Base-by-base conservation (phyloP, 1,284 basidiomycete genomes). In the Sparassis latifolia region DNA sequence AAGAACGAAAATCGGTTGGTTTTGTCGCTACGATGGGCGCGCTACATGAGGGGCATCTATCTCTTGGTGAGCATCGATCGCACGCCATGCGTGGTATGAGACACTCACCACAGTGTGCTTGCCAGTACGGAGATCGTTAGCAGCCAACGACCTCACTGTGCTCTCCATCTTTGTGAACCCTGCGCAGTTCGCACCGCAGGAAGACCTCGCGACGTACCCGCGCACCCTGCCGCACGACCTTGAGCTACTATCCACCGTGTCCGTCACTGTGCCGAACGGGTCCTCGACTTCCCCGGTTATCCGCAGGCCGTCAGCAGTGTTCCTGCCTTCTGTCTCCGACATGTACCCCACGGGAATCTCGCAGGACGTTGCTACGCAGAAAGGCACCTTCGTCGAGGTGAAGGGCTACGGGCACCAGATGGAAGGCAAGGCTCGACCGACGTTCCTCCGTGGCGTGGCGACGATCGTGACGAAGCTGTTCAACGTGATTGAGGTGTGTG, bases 21-120 rank as follows among this genome's bases (percentile, higher is more conserved):
- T 92, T 92, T 54, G 92, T 99, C 6, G 84, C 96, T 1, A 99
- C 96, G 39, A 99, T 99, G 97, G 96, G 96, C 30, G 95, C 95
- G 1, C 70, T 99, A 45, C 96, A 99, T 65, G 84, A 90, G 30
- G 96, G 97, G 0, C 96, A 98, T 68, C 73, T 97, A 39, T 82
- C 87, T 52, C 83, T 99, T 33, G 89, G 93, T 95, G 60, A 45
- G 78, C 42, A 2, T 31, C 6, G 4, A 3, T 12, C 33, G 29
- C 40, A 46, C 20, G 6, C 31, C 38, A 42, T 49, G 41, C 30
- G 10, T 27, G 9, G 4, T 33, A 12, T 44, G 12, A 45, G 32
- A 10, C 12, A 9, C 60, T 6, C 35, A 37, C 35, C 6, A 27
- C 9, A 42, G 6, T 28, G 6, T 28, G 40, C 40, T 12, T 27